Conservation (phyloP, 1,284 basidiomycete species). For the Psilocybe mexicana region DNA sequence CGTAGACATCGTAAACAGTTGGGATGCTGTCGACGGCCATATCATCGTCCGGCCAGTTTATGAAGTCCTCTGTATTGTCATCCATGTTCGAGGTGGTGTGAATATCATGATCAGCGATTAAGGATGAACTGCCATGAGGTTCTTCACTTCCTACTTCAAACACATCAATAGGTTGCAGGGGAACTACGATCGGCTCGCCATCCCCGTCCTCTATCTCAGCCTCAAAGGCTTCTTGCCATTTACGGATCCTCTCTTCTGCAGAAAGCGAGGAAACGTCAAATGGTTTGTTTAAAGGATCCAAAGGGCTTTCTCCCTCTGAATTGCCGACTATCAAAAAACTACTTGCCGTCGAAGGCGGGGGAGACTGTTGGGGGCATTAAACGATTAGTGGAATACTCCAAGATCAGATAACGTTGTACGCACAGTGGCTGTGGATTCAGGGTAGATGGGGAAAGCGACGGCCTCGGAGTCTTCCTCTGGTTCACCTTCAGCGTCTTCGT, state of each 20-base stretch:
- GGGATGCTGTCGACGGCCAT: neutral
- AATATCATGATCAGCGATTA: neutral
- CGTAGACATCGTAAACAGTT: no score
- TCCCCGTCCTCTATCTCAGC: conserved; percentile 17
- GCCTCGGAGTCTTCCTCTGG: conserved; percentile 6
- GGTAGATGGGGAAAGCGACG: conserved; percentile 6
- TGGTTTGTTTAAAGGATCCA: conserved; percentile 1
- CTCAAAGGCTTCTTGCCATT: conserved; percentile 21
- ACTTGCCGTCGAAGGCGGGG: conserved; percentile 9
- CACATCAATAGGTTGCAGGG: neutral
- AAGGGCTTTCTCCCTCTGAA: neutral
- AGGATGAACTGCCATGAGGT: neutral
- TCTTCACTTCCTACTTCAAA: conserved; percentile 12
- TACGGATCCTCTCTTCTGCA: conserved; percentile 17
- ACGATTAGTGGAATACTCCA: neutral
- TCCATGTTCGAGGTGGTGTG: neutral
- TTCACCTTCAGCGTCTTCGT: conserved; percentile 12
- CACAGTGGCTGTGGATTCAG: conserved; percentile 11
- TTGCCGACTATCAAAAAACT: conserved; percentile 1
- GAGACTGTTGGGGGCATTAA: conserved; percentile 8
- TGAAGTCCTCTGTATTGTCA: conserved; percentile 15
- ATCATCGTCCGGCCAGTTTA: conserved; percentile 24
- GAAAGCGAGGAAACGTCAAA: conserved; percentile 7
- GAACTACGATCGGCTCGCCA: conserved; percentile 10
- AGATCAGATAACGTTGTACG: neutral